Evolutionary conservation across 331 rosid species (phyloP).

Genomic region (Pyrus hybrid): DNA sequence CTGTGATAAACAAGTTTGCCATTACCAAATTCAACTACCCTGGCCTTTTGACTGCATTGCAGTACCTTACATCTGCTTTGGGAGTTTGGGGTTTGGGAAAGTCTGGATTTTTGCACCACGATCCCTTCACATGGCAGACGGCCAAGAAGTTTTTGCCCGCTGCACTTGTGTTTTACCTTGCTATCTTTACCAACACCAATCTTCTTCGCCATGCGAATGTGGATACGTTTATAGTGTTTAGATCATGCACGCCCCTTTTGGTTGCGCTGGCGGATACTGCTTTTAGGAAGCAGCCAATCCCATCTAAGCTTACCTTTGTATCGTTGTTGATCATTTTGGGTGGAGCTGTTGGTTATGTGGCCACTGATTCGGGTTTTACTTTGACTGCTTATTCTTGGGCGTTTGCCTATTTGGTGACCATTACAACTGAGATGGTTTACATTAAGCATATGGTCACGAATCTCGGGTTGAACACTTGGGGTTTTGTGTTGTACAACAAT

Average conservation of each 20-base stretch:
- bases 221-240: conserved; percentile 86
- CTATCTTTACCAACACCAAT: conserved; percentile 93
- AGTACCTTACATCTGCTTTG: conserved; percentile 70
- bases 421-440: conserved; percentile 93
- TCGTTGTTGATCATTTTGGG: conserved; percentile 67
- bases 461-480: conserved; percentile 91
- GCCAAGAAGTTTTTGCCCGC: conserved; percentile 90
- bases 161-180: conserved; percentile 83
- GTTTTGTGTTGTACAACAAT: conserved; percentile 81
- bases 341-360: conserved; percentile 87
- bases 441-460: conserved; percentile 90
- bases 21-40: conserved; percentile 93
- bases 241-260: conserved; percentile 83
- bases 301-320: conserved; percentile 62
- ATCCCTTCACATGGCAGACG: conserved; percentile 53
- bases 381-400: conserved; percentile 94
- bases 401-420: conserved; percentile 72
- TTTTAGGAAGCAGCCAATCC: conserved; percentile 66
- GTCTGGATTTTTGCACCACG: conserved; percentile 70
- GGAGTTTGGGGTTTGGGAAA: conserved; percentile 80
- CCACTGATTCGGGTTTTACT: conserved; percentile 73
- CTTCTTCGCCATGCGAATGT: conserved; percentile 96
- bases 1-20: conserved; percentile 91
- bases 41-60: conserved; percentile 79
- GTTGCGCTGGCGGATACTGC: conserved; percentile 82